Evolutionary conservation across 169 alveolate species (phyloP), one percentile per base, ranked within the genome.

Genomic region (Plasmodium knowlesi): DNA sequence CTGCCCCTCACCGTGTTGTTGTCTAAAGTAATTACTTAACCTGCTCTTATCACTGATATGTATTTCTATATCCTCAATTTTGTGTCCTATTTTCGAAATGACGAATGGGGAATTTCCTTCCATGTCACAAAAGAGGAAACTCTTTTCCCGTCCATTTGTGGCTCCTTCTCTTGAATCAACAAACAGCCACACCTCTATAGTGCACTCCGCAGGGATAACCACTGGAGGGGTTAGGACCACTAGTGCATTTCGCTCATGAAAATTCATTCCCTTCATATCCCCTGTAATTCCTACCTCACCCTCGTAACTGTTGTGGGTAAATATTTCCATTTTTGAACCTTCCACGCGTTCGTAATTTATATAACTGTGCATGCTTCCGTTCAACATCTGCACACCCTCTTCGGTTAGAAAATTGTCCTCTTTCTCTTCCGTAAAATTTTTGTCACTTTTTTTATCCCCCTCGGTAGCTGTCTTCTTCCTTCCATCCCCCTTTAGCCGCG

Each of bases 131-230:
- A 88, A 57, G 32, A 80, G 37, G 71, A 88, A 88, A 19, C 37
- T 78, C 81, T 88, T 88, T 6, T 34, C 34, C 5, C 28, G 39
- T 78, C 46, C 72, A 78, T 88, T 28, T 34, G 43, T 73, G 16
- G 14, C 43, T n/a, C 71, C 30, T 10, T 34, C 70, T 19, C 50
- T 78, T 53, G 83, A 12, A 28, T 71, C 30, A 61, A 78, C 70
- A 78, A 5, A 88, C 50, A 88, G 32, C 88, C 88, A 88, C 34
- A 88, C 53, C 81, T 88, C 94, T 88, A 88, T 57, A 10, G 94
- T 88, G 71, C 82, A 88, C 50, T 34, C 57, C 28, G 28, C 54
- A 5, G 94, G 94, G 4, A 88, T 78, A 46, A 61, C 8, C 9
- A 88, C 50, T 4, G 89, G 32, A 14, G 94, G 94, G 28, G 28